Evolutionary conservation across 139 green algal species (phyloP), one percentile per base, ranked within the genome.

Genomic region (Raphidocelis subcapitata): DNA sequence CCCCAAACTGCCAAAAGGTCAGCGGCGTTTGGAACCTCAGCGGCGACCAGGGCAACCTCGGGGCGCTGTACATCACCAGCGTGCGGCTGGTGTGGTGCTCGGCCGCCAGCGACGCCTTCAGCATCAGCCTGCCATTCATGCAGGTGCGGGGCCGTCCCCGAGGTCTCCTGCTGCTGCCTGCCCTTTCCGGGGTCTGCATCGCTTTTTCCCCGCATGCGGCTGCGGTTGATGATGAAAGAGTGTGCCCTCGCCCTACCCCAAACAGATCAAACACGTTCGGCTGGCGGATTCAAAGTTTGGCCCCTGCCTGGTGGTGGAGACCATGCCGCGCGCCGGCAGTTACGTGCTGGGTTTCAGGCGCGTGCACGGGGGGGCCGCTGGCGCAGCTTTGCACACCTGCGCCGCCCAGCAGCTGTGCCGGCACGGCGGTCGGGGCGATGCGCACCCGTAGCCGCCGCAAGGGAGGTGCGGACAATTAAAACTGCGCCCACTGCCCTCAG

Each of bases 321-420:
- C 86, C 33, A 83, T 59, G 1, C n/a, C 72, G 2, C 33, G 35
- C 12, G 82, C 67, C 49, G 87, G 87, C 12, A 82, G 85, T 28
- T 94, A 92, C 77, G 73, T 94, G 29, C 76, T 94, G 55, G 89
- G 89, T 21, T 94, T 94, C 84, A 88, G 84, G 41, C 12, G 41
- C 8, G 41, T 20, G 41, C 41, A 12, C 41, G 41, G n/a, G n/a
- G n/a, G 41, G 41, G 41, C 41, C 41, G 41, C 41, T 12, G 41
- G 41, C 41, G 8, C 12, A 8, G 41, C 41, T 49, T 49, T 8
- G 8, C 41, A 49, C n/a, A n/a, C n/a, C n/a, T n/a, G n/a, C n/a
- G n/a, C n/a, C n/a, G n/a, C n/a, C n/a, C n/a, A n/a, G n/a, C n/a
- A n/a, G n/a, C n/a, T n/a, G n/a, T n/a, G n/a, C n/a, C n/a, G n/a